phyloP scores from a whole-genome alignment of 345 rosid species.

The Brassica napus region DNA sequence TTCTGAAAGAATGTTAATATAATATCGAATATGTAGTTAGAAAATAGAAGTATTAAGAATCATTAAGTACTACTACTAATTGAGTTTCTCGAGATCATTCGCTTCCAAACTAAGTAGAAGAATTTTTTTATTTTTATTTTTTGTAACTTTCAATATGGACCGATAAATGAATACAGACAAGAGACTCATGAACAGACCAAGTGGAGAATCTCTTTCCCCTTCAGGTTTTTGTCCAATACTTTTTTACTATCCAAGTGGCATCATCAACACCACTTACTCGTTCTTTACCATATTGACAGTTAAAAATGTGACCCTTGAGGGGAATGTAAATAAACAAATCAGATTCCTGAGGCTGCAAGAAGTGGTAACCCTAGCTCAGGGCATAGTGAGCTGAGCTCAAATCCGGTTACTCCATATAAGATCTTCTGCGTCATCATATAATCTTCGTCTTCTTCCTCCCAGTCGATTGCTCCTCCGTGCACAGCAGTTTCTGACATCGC shows the following conservation, averaged over 20 bases:
- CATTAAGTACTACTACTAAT: neutral
- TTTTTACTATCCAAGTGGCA: neutral
- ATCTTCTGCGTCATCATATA: too few species aligned
- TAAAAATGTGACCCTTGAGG: conserved; percentile 13
- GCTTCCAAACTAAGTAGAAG: conserved; percentile 14
- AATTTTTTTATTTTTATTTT: neutral
- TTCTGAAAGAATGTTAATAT: conserved; percentile 8
- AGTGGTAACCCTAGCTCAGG: conserved; percentile 69
- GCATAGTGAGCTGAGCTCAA: conserved; percentile 48
- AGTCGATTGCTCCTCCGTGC: conserved; percentile 14
- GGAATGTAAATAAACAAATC: conserved; percentile 22
- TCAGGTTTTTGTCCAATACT: neutral
- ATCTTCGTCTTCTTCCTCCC: conserved; percentile 15
- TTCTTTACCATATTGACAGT: neutral
- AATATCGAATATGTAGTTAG: conserved; percentile 16
- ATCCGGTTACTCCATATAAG: conserved; percentile 57
- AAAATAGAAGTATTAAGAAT: conserved; percentile 1
- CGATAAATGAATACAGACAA: neutral
- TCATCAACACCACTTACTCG: neutral
- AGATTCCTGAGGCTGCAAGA: conserved; percentile 48
- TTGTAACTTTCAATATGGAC: conserved; percentile 24
- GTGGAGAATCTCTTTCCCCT: conserved; percentile 34
- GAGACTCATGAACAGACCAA: conserved; percentile 7
- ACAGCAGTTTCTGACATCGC: conserved; percentile 35
- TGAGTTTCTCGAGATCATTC: conserved; percentile 25